A percentile compares a stretch with the other conserved stretches of the same genome.
phyloP scores from a whole-genome alignment of 2,329 filamentous ascomycete genomes.

The Trichoderma pleuroti region DNA sequence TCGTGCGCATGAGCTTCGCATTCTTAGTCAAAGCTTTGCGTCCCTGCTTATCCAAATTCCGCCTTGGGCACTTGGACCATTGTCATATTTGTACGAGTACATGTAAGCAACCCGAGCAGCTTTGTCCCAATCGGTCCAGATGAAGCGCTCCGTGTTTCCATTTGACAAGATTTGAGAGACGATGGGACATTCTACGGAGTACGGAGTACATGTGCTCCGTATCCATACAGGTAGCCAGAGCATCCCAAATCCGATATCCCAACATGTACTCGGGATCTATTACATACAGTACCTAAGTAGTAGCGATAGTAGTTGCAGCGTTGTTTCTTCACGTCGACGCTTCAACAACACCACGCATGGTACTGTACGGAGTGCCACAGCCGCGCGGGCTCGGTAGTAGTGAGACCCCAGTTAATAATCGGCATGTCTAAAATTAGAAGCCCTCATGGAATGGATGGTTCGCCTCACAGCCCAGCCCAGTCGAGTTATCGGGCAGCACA shows the following conservation, averaged over 20 bases:
- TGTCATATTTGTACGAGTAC: background rate
- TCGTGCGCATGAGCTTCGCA: background rate
- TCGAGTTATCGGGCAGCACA: background rate
- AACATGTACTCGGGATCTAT: background rate
- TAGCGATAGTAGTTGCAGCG: background rate
- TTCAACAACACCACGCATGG: background rate
- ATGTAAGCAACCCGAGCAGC: background rate
- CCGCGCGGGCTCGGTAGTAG: background rate
- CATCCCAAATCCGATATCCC: background rate
- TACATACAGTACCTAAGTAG: background rate
- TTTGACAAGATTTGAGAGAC: background rate
- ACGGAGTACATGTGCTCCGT: background rate
- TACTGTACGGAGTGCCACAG: background rate
- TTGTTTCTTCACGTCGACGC: background rate
- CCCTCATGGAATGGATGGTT: background rate
- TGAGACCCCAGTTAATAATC: background rate
- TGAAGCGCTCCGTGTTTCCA: constrained; percentile 5
- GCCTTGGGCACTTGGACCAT: background rate
- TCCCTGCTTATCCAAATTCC: background rate
- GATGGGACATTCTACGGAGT: background rate
- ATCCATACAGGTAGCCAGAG: background rate
- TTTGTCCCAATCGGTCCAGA: background rate
- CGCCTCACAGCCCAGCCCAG: constrained; percentile 10
- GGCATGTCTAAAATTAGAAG: constrained; percentile 1
- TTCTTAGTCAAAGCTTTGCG: background rate